Evolutionary conservation across 768 basidiomycete species (phyloP).

Genomic region (Hericium coralloides): DNA sequence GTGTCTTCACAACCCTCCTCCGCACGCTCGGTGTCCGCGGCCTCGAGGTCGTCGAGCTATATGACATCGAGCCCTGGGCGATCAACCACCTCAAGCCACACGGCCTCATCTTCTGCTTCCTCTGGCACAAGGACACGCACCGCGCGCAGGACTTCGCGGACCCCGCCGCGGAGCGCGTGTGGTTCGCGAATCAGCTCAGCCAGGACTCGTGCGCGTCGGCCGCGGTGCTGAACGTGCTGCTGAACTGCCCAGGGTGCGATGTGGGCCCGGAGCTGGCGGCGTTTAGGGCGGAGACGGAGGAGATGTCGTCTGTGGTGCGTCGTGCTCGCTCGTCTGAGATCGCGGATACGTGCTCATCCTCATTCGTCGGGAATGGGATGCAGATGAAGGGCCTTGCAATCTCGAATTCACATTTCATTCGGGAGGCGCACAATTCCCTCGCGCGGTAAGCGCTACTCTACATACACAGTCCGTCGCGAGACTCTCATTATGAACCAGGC

Average conservation of each 20-base stretch:
- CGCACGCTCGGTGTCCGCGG: conserved; percentile 43
- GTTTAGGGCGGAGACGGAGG: conserved; percentile 42
- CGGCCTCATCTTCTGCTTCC: conserved; percentile 56
- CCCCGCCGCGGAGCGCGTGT: conserved; percentile 45
- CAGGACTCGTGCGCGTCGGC: conserved; percentile 59
- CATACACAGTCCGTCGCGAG: conserved; percentile 3
- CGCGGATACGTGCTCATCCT: not conserved
- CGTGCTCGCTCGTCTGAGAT: not conserved
- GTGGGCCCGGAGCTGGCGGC: conserved; percentile 34
- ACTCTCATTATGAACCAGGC: conserved; percentile 24
- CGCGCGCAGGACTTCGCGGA: conserved; percentile 29
- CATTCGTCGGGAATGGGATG: not conserved
- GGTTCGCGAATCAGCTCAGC: conserved; percentile 64
- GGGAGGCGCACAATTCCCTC: conserved; percentile 48
- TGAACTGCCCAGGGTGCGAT: conserved; percentile 46
- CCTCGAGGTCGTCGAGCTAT: conserved; percentile 49
- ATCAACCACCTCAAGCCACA: conserved; percentile 49
- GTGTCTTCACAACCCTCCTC: conserved; percentile 50
- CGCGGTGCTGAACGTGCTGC: conserved; percentile 49
- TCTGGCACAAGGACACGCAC: conserved; percentile 43
- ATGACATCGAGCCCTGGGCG: conserved; percentile 56
- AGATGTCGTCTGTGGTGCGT: conserved; percentile 51
- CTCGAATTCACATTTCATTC: conserved; percentile 47
- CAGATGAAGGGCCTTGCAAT: conserved; percentile 61
- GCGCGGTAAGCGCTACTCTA: conserved; percentile 35